Evolutionary conservation across 2,329 filamentous ascomycete genomes (phyloP).

Genomic region (Pseudofabraea citricarpa): DNA sequence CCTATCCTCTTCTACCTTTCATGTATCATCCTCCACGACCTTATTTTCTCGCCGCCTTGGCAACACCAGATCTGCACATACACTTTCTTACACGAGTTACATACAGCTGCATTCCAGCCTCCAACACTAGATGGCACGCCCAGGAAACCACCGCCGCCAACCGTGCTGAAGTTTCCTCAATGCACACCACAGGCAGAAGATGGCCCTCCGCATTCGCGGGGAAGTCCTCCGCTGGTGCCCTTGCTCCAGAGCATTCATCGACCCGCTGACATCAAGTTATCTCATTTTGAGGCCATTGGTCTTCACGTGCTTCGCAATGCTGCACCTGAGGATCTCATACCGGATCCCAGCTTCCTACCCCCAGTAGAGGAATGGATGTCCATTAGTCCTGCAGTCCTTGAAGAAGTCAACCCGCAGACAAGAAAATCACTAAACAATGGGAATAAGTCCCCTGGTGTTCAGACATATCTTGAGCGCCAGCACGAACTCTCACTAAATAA

Average conservation of each 20-base stretch:
- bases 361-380: conserved; percentile 45
- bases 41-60: conserved; percentile 2
- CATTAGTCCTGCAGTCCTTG: conserved; percentile 19
- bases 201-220: conserved; percentile 15
- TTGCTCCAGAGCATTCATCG: conserved; percentile 51
- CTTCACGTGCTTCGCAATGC: conserved; percentile 49
- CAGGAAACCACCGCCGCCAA: conserved; percentile 19
- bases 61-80: neutral
- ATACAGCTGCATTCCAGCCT: conserved; percentile 15
- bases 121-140: conserved; percentile 13
- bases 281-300: conserved; percentile 53
- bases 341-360: conserved; percentile 48
- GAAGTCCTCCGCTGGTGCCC: conserved; percentile 37
- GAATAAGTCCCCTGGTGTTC: conserved; percentile 50
- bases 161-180: conserved; percentile 21
- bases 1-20: neutral
- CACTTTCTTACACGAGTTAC: conserved; percentile 13
- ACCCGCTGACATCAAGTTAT: conserved; percentile 40
- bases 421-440: conserved; percentile 46
- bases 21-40: neutral
- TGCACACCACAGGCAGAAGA: conserved; percentile 33
- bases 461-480: conserved; percentile 53
- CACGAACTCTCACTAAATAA: conserved; percentile 53
- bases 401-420: conserved; percentile 42
- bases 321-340: conserved; percentile 44